Percentiles rank a stretch among this genome's conserved stretches.
phyloP scores from a whole-genome alignment of 2,329 filamentous ascomycete genomes.

The Claviceps fusiformis region DNA sequence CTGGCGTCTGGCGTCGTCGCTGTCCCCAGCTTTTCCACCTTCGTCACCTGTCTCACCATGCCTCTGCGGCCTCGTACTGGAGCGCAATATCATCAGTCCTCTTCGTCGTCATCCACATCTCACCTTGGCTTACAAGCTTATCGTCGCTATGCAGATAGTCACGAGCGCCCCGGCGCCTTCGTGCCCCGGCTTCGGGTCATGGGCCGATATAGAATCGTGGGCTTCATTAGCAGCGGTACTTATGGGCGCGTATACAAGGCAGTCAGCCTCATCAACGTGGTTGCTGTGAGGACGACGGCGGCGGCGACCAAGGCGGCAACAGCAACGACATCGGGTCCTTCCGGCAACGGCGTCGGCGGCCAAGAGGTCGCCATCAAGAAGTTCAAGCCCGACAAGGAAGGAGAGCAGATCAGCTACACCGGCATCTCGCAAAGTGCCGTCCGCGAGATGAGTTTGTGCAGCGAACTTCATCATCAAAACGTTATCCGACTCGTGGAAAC shows the following conservation, averaged over 20 bases:
- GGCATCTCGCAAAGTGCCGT: constrained; percentile 96
- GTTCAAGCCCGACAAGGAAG: constrained; percentile 98
- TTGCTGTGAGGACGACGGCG: constrained; percentile 2
- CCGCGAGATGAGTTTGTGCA: constrained; percentile 93
- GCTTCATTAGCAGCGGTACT: constrained; percentile 95
- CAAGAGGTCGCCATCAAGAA: constrained; percentile 96
- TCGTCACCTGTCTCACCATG: constrained; percentile 11
- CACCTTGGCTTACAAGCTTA: constrained; percentile 19
- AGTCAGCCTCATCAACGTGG: constrained; percentile 38
- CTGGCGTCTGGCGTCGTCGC: neutral
- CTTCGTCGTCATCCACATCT: constrained; percentile 7
- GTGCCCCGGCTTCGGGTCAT: constrained; percentile 75
- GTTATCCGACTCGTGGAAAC: constrained; percentile 88
- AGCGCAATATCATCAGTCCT: constrained; percentile 13
- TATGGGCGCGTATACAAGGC: constrained; percentile 98
- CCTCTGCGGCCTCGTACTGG: constrained; percentile 21
- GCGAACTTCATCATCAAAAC: constrained; percentile 77
- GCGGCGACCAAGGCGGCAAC: neutral
- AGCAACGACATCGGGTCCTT: neutral
- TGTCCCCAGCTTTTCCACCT: neutral
- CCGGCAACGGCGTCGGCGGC: constrained; percentile 18
- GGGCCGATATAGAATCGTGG: constrained; percentile 90
- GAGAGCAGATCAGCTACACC: constrained; percentile 86
- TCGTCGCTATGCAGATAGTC: constrained; percentile 31
- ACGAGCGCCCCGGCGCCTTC: constrained; percentile 41